Percentiles rank a stretch among this genome's conserved stretches.
phyloP scores from a whole-genome alignment of 2,329 filamentous ascomycete genomes.

The Alternaria metachromatica region DNA sequence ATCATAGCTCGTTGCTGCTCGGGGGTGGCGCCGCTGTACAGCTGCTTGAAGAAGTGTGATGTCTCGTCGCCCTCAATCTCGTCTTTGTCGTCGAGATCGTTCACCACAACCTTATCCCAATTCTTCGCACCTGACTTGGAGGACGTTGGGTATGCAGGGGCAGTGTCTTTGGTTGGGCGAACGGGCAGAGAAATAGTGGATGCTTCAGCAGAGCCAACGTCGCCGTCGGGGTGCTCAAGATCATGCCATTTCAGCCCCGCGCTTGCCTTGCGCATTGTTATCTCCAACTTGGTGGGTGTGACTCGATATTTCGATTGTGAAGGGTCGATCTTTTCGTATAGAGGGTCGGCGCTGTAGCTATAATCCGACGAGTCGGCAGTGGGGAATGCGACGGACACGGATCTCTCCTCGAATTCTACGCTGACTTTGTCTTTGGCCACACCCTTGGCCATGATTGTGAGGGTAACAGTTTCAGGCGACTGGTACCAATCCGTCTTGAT shows the following conservation, averaged over 20 bases:
- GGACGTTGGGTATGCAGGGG: slow-evolving; percentile 81
- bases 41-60: slow-evolving; percentile 86
- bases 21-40: slow-evolving; percentile 77
- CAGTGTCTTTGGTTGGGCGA: slow-evolving; percentile 29
- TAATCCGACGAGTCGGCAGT: slow-evolving; percentile 61
- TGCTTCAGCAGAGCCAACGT: slow-evolving; percentile 16
- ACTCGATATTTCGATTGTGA: slow-evolving; percentile 67
- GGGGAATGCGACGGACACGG: slow-evolving; percentile 65
- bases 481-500: slow-evolving; percentile 75
- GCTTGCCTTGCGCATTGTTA: slow-evolving; percentile 71
- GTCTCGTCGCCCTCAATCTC: slow-evolving; percentile 66
- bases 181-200: slow-evolving; percentile 20
- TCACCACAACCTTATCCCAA: slow-evolving; percentile 80
- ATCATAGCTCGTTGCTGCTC: slow-evolving; percentile 94
- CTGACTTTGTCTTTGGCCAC: slow-evolving; percentile 63
- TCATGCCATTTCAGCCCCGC: slow-evolving; percentile 72
- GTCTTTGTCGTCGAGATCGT: slow-evolving; percentile 61
- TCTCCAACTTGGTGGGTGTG: slow-evolving; percentile 80
- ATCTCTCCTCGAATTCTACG: slow-evolving; percentile 59
- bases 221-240: slow-evolving; percentile 55
- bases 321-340: slow-evolving; percentile 71
- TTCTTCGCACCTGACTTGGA: slow-evolving; percentile 84
- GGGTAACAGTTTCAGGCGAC: slow-evolving; percentile 64
- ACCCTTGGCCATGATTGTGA: slow-evolving; percentile 71
- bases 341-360: slow-evolving; percentile 68